phyloP scores from a whole-genome alignment of 129 eudicot genomes.

The Smallanthus sonchifolius region DNA sequence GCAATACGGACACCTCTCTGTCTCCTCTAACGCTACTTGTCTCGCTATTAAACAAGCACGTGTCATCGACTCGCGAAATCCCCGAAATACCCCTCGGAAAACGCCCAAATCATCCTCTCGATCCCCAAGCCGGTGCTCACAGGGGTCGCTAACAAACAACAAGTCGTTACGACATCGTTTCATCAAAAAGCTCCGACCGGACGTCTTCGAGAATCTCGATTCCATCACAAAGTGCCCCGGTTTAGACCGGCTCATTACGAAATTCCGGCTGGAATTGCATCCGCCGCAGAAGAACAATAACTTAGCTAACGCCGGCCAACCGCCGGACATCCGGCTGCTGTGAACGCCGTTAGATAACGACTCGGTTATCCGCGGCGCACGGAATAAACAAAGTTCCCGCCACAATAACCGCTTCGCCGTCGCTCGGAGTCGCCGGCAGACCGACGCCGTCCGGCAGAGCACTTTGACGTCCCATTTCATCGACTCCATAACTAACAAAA shows the following conservation, averaged over 20 bases:
- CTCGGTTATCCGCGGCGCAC: constrained; percentile 71
- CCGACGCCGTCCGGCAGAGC: constrained; percentile 51
- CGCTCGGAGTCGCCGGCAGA: constrained; percentile 61
- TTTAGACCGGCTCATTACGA: constrained; percentile 19
- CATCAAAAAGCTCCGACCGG: constrained; percentile 67
- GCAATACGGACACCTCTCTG: constrained; percentile 64
- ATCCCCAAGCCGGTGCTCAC: constrained; percentile 56
- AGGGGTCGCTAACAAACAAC: constrained; percentile 78
- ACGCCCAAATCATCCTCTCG: constrained; percentile 73
- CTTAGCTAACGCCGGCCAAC: constrained; percentile 78
- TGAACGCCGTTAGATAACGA: constrained; percentile 46
- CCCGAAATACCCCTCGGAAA: constrained; percentile 74
- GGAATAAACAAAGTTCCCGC: constrained; percentile 62
- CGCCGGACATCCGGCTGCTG: constrained; percentile 55
- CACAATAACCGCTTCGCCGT: constrained; percentile 69
- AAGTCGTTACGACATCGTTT: constrained; percentile 60
- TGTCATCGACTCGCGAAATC: constrained; percentile 57
- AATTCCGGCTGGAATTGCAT: constrained; percentile 50
- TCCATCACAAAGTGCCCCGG: constrained; percentile 62
- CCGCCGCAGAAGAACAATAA: constrained; percentile 74
- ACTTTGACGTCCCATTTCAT: constrained; percentile 71
- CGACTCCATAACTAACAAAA: constrained; percentile 49
- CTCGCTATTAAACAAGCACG: constrained; percentile 50
- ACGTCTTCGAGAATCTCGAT: constrained; percentile 82
- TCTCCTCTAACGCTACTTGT: constrained; percentile 50